Evolutionary conservation across 371 early-diverging fungal genomes (phyloP).

Genomic region (Mortierella polycephala): DNA sequence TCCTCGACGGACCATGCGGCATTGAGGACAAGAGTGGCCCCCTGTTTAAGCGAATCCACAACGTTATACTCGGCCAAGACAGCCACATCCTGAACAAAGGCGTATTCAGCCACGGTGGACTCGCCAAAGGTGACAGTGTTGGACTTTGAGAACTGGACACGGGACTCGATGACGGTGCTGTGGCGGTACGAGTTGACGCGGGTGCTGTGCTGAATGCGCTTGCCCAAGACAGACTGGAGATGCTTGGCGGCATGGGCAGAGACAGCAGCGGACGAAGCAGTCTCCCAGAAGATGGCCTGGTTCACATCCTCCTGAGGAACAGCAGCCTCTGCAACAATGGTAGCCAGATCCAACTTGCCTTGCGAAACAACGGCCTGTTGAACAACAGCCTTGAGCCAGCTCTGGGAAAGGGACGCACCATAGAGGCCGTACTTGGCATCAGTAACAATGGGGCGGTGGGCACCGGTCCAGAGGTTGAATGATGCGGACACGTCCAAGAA

Average conservation of each 20-base stretch:
- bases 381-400: constrained; percentile 43
- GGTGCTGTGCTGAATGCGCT: constrained; percentile 52
- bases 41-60: constrained; percentile 63
- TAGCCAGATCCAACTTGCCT: constrained; percentile 24
- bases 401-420: constrained; percentile 32
- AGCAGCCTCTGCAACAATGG: constrained; percentile 23
- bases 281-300: constrained; percentile 78
- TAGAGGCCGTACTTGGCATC: constrained; percentile 52
- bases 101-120: constrained; percentile 64
- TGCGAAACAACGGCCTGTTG: constrained; percentile 22
- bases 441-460: constrained; percentile 38
- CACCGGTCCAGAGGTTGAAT: constrained; percentile 66
- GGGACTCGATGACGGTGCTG: constrained; percentile 70
- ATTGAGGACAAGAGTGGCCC: constrained; percentile 73
- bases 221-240: constrained; percentile 58
- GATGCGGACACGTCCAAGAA: constrained; percentile 79
- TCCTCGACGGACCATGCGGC: constrained; percentile 78
- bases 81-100: constrained; percentile 72
- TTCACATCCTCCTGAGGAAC: constrained; percentile 37
- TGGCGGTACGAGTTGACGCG: constrained; percentile 69
- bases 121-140: constrained; percentile 50
- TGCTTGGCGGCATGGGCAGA: constrained; percentile 62
- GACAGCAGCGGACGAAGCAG: constrained; percentile 63
- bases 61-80: constrained; percentile 73
- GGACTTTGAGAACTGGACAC: constrained; percentile 60